Conservation (phyloP, 176 grass and related monocot species). For the Aegilops longissima region DNA sequence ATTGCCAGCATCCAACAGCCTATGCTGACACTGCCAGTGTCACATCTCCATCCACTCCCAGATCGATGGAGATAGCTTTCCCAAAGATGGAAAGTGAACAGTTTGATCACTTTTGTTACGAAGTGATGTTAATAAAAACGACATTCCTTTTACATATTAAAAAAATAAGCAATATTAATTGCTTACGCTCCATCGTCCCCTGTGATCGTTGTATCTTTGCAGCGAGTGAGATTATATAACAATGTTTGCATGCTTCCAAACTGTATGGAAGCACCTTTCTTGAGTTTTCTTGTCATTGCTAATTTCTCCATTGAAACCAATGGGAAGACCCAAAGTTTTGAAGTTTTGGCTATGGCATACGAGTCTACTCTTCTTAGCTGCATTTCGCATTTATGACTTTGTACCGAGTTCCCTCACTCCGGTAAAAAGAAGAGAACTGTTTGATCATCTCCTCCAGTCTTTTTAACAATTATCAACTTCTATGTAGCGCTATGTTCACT, state of each 20-base stretch:
- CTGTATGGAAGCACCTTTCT: too few relatives aligned
- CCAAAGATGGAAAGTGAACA: too few relatives aligned
- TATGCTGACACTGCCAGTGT: too few relatives aligned
- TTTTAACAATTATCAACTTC: not conserved
- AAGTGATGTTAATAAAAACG: too few relatives aligned
- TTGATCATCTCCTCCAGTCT: not conserved
- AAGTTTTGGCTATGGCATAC: not conserved
- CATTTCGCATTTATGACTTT: not conserved
- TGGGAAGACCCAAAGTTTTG: not conserved
- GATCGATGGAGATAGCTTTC: too few relatives aligned
- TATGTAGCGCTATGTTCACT: not conserved
- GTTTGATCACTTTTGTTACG: too few relatives aligned
- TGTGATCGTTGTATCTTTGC: not conserved
- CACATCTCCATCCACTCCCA: too few relatives aligned
- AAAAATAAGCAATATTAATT: not conserved
- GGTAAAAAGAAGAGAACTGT: not conserved
- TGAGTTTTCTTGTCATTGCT: not conserved
- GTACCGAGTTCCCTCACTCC: not conserved
- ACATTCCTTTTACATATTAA: not conserved
- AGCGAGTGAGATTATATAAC: not conserved
- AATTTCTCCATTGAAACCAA: not conserved
- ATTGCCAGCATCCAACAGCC: too few relatives aligned
- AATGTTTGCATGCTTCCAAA: not conserved
- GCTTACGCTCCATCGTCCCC: not conserved
- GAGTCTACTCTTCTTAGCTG: not conserved